Evolutionary conservation across 1,284 basidiomycete species (phyloP), one percentile per base, ranked within the genome.

Genomic region (Trametes versicolor): DNA sequence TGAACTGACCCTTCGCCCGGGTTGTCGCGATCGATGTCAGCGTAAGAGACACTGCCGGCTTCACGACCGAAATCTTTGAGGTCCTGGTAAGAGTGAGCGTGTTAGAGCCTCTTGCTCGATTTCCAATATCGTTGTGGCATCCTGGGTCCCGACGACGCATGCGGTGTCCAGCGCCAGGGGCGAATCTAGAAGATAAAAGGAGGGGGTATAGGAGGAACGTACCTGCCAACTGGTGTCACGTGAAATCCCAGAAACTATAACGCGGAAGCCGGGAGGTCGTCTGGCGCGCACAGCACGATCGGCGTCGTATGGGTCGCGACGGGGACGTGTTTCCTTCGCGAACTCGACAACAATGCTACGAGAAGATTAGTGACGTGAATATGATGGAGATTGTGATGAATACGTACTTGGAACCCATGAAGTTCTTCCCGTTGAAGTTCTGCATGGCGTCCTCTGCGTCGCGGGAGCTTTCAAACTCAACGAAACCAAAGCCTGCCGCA

Each of bases 221-320:
- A 98, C 96, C 95, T 98, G 96, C 96, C 96, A 98, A 79, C 95
- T 97, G 51, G 95, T 97, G 76, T 96, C 93, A 72, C 92, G 89
- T 70, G 94, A 93, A 68, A 98, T 87, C 65, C 94, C 94, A 57
- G 91, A 88, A 63, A 98, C 94, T 64, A 91, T 83, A 60, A 98
- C 82, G 71, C 95, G 91, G 70, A 92, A 88, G 10, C 93, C 96
- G 64, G 90, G 88, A 65, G 93, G 93, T 62, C 93, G 83, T 59
- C 92, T 88, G 57, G 89, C 82, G 60, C 92, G 88, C 58, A 87
- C 72, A 41, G 81, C 86, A 63, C 82, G 78, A n/a, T 73, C 76
- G 10, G 83, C 80, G 63, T 94, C 93, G 70, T 89, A 92, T 25
- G 81, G 80, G 32, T 95, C 94, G 62, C 94, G 87, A 69, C 92